Evolutionary conservation across 108 stramenopile genomes (phyloP), one percentile per base, ranked within the genome.

Genomic region (Fistulifera pelliculosa): DNA sequence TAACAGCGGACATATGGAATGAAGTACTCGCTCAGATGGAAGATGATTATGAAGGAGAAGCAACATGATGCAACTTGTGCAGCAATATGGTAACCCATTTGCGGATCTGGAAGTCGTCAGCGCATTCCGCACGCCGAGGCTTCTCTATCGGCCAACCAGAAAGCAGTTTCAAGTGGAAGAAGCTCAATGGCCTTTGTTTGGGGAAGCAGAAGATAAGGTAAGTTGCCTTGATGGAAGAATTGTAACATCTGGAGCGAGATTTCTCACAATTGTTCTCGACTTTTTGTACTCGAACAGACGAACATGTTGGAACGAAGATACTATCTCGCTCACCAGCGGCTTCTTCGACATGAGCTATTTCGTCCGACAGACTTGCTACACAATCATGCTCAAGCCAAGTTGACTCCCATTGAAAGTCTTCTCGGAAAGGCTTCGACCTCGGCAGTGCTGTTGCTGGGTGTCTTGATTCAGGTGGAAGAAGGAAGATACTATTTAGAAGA

Each of bases 401-500:
- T 83, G 45, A 80, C 78, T 13, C 70, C 78, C 0, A 60, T 83
- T 38, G 78, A 83, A 52, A 63, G 65, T 58, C 59, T 83, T 38
- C 52, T 83, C 28, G 87, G 87, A 22, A 54, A 72, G 31, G 75
- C 76, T 8, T 27, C 42, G n/a, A 70, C 52, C 47, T 70, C 66
- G 57, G 43, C 73, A 18, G 43, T 73, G 53, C 66, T 83, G 52
- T 69, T 77, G 27, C 14, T 60, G 47, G 58, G 58, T 15, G 26
- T 60, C 10, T 23, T 60, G 16, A 11, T 17, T 24, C 41, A 80
- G 75, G 74, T 77, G 8, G 76, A 80, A 57, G 78, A 79, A 47
- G 76, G 76, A 28, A 47, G 57, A 17, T 80, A 80, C 23, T 82
- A 85, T 49, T 57, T 92, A 42, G 90, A 92, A 69, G 90, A 92